Evolutionary conservation across 1,284 basidiomycete species (phyloP).

Genomic region (Cutaneotrichosporon cavernicola): DNA sequence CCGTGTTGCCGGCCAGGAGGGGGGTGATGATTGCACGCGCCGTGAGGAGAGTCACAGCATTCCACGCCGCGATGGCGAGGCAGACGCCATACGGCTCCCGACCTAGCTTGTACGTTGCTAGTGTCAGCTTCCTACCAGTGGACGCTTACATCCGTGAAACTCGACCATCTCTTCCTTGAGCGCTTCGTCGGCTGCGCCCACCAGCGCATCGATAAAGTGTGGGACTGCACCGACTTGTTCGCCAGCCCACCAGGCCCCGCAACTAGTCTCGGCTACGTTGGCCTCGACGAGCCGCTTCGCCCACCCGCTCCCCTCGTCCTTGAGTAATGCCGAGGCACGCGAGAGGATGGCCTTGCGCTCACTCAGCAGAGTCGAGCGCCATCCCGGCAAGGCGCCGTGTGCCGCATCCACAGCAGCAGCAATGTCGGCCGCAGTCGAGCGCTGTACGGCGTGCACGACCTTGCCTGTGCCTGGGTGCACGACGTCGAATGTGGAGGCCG

Average conservation of each 20-base stretch:
- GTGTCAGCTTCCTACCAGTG: background rate
- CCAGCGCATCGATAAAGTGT: slow-evolving; percentile 14
- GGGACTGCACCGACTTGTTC: slow-evolving; percentile 19
- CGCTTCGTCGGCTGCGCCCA: slow-evolving; percentile 18
- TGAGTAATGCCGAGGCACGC: slow-evolving; percentile 19
- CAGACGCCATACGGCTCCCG: slow-evolving; percentile 35
- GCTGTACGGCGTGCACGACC: slow-evolving; percentile 19
- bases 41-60: slow-evolving; percentile 32
- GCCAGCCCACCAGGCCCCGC: slow-evolving; percentile 21
- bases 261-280: slow-evolving; percentile 25
- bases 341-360: slow-evolving; percentile 20
- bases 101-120: slow-evolving; percentile 14
- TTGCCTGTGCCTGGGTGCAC: slow-evolving; percentile 21
- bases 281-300: slow-evolving; percentile 13
- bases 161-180: slow-evolving; percentile 17
- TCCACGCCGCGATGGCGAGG: slow-evolving; percentile 33
- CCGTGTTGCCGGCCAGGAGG: slow-evolving; percentile 65
- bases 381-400: slow-evolving; percentile 11
- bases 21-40: slow-evolving; percentile 59
- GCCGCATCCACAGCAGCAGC: slow-evolving; percentile 15
- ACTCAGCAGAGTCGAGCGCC: slow-evolving; percentile 17
- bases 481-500: slow-evolving; percentile 16
- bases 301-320: slow-evolving; percentile 23
- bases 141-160: slow-evolving; percentile 15
- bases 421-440: slow-evolving; percentile 15